Evolutionary conservation across 148 eudicot species (phyloP), one percentile per base, ranked within the genome.

Genomic region (Arctostaphylos glauca): DNA sequence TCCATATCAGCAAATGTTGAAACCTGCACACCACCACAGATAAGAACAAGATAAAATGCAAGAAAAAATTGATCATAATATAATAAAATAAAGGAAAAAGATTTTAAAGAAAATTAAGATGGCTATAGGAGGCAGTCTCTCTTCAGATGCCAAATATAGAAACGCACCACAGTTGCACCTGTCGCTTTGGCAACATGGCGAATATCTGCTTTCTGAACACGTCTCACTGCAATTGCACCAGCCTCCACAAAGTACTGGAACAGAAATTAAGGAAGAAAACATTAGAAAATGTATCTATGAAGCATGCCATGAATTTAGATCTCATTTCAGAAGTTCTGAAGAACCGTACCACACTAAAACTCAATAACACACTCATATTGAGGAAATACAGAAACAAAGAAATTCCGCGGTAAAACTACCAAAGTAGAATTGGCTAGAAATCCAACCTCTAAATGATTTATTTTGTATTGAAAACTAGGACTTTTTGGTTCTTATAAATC

Each of bases 1-100:
- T 94, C 98, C 99, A 93, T 94, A 81, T 96, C 99, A 83, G 98
- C 99, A 88, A 96, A 96, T 73, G 99, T 96, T 59, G 98, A 92
- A 47, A 96, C 96, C 98, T 94, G 92, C 67, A 86, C 9, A 62
- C 82, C 83, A 76, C 43, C 44, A 79, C 19, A 53, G 59, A 41
- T 48, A 50, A 58, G 41, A 23, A 14, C 62, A 54, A 68, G 31
- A n/a, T 48, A 47, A 46, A 8, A 18, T 12, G 48, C n/a, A 70
- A 31, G 38, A 31, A 31, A 31, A 41, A 70, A 15, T 70, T 41
- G 41, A 13, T 70, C 47, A 31, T 23, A 19, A 43, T 41, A 6
- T 43, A 15, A 15, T 10, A 5, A 4, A 71, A 71, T 71, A 41
- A 41, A 71, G 19, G 6, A 73, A 46, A 6, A 23, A 23, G 21